phyloP scores from a whole-genome alignment of 306 rosid genomes.

The Hippophae rhamnoides region DNA sequence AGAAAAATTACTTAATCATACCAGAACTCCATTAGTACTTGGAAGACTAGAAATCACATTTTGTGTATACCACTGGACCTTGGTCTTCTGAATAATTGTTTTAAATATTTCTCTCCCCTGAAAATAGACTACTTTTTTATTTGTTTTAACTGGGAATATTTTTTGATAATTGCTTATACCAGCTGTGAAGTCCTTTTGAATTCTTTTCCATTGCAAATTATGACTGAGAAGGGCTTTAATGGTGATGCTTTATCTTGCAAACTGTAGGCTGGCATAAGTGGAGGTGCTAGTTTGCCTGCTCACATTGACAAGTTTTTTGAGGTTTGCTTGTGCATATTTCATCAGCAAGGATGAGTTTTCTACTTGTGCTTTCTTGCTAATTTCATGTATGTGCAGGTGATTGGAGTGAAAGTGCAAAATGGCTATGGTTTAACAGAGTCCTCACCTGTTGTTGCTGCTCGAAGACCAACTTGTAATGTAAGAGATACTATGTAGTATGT shows the following conservation, averaged over 20 bases:
- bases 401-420: conserved; percentile 73
- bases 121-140: too few species aligned
- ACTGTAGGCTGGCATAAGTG: conserved; percentile 87
- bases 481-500: conserved; percentile 23
- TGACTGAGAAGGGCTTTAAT: conserved; percentile 7
- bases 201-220: conserved; percentile 13
- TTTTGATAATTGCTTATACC: too few species aligned
- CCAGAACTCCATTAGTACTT: not conserved
- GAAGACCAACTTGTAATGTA: conserved; percentile 64
- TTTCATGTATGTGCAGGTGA: conserved; percentile 50
- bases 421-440: conserved; percentile 95
- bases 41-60: not conserved
- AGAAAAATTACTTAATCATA: too few species aligned
- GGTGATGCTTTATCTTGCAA: conserved; percentile 23
- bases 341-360: conserved; percentile 3
- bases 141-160: too few species aligned
- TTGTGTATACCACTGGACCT: not conserved
- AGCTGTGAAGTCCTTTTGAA: too few species aligned
- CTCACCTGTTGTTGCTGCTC: conserved; percentile 79
- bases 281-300: conserved; percentile 81
- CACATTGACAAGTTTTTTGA: conserved; percentile 81
- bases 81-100: too few species aligned
- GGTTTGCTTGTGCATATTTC: conserved; percentile 32
- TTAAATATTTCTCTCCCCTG: too few species aligned
- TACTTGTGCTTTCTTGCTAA: conserved; percentile 7